Percentiles rank a stretch among this genome's conserved stretches.
phyloP scores from a whole-genome alignment of 306 rosid species.

The Prunus campanulata region DNA sequence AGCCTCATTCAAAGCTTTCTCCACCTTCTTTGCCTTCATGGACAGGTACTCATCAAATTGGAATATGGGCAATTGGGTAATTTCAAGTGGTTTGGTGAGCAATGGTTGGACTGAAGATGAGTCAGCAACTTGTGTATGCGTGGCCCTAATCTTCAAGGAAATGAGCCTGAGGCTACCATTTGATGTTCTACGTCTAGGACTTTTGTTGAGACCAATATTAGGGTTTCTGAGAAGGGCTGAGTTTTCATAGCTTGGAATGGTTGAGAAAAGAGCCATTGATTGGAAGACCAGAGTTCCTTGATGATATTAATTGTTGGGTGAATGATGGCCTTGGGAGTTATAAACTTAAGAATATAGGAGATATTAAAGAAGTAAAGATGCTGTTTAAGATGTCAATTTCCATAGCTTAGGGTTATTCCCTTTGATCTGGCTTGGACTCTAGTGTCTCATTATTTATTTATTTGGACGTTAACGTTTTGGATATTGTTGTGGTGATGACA shows the following conservation, averaged over 20 bases:
- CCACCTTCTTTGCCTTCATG: slow-evolving; percentile 19
- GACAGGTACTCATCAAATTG: slow-evolving; percentile 29
- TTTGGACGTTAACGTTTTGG: not conserved
- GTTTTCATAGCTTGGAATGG: not conserved
- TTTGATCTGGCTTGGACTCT: not conserved
- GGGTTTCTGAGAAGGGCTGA: not conserved
- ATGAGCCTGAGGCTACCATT: not conserved
- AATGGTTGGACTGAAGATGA: slow-evolving; percentile 7
- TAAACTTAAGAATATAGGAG: not conserved
- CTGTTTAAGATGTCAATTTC: not conserved
- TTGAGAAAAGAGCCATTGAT: not conserved
- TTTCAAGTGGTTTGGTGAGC: not conserved
- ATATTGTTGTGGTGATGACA: not conserved
- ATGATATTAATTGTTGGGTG: not conserved
- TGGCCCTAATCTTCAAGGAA: not conserved
- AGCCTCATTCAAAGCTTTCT: slow-evolving; percentile 30
- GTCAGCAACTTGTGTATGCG: not conserved
- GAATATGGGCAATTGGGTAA: not conserved
- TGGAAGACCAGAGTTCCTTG: not conserved
- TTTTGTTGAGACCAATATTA: not conserved
- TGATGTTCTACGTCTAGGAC: not conserved
- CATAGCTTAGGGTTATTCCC: not conserved
- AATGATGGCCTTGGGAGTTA: not conserved
- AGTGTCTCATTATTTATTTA: not conserved
- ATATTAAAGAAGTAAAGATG: not conserved